Evolutionary conservation across 805 yeast species (phyloP).

Genomic region (Kodamaea lidongshanica): DNA sequence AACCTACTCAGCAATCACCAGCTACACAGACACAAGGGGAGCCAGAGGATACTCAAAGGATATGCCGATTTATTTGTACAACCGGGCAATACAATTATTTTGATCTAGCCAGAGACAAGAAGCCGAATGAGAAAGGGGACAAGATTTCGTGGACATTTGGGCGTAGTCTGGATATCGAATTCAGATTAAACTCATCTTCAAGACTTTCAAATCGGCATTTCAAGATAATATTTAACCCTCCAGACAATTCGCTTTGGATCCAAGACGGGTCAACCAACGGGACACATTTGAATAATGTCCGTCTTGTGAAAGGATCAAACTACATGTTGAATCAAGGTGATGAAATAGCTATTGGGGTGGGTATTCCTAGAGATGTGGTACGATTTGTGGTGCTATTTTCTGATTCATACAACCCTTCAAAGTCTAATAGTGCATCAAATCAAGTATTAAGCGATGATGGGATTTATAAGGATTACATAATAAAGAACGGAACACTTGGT

Average conservation of each 20-base stretch:
- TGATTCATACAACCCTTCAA: slow-evolving; percentile 30
- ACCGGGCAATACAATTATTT: slow-evolving; percentile 46
- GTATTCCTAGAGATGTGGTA: slow-evolving; percentile 65
- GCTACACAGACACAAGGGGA: slow-evolving; percentile 22
- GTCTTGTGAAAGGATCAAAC: slow-evolving; percentile 70
- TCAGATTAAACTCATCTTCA: slow-evolving; percentile 50
- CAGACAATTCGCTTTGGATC: slow-evolving; percentile 51
- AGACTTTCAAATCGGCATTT: slow-evolving; percentile 72
- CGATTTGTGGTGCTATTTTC: slow-evolving; percentile 49
- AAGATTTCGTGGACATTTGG: slow-evolving; percentile 65
- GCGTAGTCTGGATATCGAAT: slow-evolving; percentile 60
- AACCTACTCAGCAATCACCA: slow-evolving; percentile 35
- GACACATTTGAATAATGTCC: slow-evolving; percentile 71
- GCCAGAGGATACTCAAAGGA: slow-evolving; percentile 20
- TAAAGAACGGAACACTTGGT: slow-evolving; percentile 82
- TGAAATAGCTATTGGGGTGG: slow-evolving; percentile 84
- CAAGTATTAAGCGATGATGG: slow-evolving; percentile 44
- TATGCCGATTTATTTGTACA: slow-evolving; percentile 57
- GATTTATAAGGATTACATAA: slow-evolving; percentile 63
- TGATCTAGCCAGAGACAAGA: slow-evolving; percentile 36
- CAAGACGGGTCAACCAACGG: slow-evolving; percentile 88
- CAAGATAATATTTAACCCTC: slow-evolving; percentile 59
- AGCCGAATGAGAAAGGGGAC: slow-evolving; percentile 14
- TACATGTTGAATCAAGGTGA: slow-evolving; percentile 88
- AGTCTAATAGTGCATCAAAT: slow-evolving; percentile 15